Evolutionary conservation across 305 asterid genomes (phyloP), one percentile per base, ranked within the genome.

Genomic region (Ilex paraguariensis): DNA sequence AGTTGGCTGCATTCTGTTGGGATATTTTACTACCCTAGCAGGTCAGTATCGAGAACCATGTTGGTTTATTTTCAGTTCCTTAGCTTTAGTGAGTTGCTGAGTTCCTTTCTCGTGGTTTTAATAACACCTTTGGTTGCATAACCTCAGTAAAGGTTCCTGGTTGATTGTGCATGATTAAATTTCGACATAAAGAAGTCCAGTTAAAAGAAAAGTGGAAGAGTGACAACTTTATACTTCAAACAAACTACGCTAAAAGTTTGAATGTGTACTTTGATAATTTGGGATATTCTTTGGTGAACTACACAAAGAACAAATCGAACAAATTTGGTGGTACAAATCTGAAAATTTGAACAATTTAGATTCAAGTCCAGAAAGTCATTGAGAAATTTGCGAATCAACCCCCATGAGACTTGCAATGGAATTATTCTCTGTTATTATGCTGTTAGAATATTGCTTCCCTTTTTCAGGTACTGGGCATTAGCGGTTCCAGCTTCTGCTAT

Each of bases 1-100:
- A 48, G 45, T 64, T 93, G 92, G 95, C 71, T 93, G 83, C 96
- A 89, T 69, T 81, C 86, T 30, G 59, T 87, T 49, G 97, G 97
- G 71, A 87, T 93, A 72, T 82, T 75, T 70, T 93, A 90, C 86
- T 86, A 84, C 65, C 98, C 98, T 52, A 92, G 95, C 95, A 90
- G 88, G 97, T 89, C 60, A 78, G 76, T 30, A 45, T 39, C 16
- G 54, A 4, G 67, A 53, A 51, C 33, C 70, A 71, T 44, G 66
- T 59, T 63, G 52, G 70, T 74, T 60, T 53, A 50, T 59, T 58
- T 63, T 63, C 12, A 32, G 57, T 39, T 54, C 54, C 45, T 15
- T 28, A 59, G 59, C 50, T 40, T 60, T 48, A 7, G 51, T 46
- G n/a, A 11, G 13, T 46, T 46, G 4, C n/a, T 10, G n/a, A 46